Base-by-base conservation (phyloP, 768 basidiomycete genomes). In the Pulveroboletus ravenelii region DNA sequence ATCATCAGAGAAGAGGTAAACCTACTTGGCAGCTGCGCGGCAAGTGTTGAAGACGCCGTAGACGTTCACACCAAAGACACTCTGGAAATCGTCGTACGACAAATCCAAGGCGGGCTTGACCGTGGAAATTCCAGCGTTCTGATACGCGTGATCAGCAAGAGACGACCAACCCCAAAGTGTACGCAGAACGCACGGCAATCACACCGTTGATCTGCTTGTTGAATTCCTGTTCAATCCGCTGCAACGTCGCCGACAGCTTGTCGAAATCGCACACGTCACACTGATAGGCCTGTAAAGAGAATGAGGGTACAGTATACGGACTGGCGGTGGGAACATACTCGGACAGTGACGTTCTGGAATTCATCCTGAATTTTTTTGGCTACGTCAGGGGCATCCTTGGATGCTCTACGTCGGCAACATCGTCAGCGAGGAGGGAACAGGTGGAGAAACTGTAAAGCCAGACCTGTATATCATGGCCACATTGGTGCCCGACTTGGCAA, bases 31-130 rank as follows among this genome's bases (percentile, higher is more conserved):
- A 15, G 75, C 78, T 2, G 79, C 82, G 12, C 79, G 74, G 15
- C 78, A 75, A 5, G 76, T 77, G 53, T 85, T 84, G 71, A 84
- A 84, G 1, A 83, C 84, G 1, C 84, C 84, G 27, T 75, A 78
- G 8, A 85, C 82, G 52, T 86, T 87, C 14, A 79, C 77, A 43
- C 73, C 71, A 54, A 75, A 85, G 0, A 84, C 75, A 12, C 62
- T 66, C 1, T 70, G 59, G 66, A 82, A 86, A 49, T 87, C 84
- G 0, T 80, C 76, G 5, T 70, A 58, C 1, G 70, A 72, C 50
- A 85, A 64, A 2, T 86, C 79, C 20, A 82, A 43, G 0, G 83
- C 82, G 0, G 80, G 78, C 64, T 85, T 85, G 38, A 81, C 74
- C 35, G 81, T 74, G 0, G 84, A 82, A 13, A 82, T 73, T 3